Evolutionary conservation across 306 rosid genomes (phyloP).

Genomic region (Comarum palustre): DNA sequence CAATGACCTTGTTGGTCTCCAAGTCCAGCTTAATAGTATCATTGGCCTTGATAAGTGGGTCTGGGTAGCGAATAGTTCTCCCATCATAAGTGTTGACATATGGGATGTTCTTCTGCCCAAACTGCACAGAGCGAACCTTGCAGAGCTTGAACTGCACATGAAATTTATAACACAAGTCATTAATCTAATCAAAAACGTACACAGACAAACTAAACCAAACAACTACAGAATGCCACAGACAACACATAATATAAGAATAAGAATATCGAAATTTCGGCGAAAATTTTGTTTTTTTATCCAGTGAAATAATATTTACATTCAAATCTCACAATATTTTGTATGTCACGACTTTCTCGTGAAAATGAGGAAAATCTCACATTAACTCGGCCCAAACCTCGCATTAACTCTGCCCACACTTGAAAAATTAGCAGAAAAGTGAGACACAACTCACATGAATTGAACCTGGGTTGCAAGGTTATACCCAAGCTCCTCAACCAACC

Average conservation of each 20-base stretch:
- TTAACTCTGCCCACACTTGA: too few relatives aligned
- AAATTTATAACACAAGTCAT: not conserved
- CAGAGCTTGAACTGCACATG: slow-evolving; percentile 74
- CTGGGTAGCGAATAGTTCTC: slow-evolving; percentile 86
- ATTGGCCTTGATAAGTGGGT: slow-evolving; percentile 70
- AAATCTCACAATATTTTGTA: too few relatives aligned
- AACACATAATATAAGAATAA: not conserved
- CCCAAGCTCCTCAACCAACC: too few relatives aligned
- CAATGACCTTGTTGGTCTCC: slow-evolving; percentile 63
- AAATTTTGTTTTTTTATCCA: too few relatives aligned
- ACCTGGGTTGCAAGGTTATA: too few relatives aligned
- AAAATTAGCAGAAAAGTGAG: too few relatives aligned
- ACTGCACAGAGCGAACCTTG: slow-evolving; percentile 79
- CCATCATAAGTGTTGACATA: slow-evolving; percentile 79
- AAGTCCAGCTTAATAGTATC: slow-evolving; percentile 79
- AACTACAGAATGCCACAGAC: not conserved
- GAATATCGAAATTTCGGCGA: too few relatives aligned
- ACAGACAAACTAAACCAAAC: not conserved
- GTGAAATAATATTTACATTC: too few relatives aligned
- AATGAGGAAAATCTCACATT: too few relatives aligned
- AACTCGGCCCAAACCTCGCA: too few relatives aligned
- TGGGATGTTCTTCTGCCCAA: slow-evolving; percentile 80
- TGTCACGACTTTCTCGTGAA: too few relatives aligned
- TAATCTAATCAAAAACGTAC: not conserved
- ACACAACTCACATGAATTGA: too few relatives aligned